Evolutionary conservation across 345 rosid species (phyloP).

Genomic region (Eucalyptus polyanthemos): DNA sequence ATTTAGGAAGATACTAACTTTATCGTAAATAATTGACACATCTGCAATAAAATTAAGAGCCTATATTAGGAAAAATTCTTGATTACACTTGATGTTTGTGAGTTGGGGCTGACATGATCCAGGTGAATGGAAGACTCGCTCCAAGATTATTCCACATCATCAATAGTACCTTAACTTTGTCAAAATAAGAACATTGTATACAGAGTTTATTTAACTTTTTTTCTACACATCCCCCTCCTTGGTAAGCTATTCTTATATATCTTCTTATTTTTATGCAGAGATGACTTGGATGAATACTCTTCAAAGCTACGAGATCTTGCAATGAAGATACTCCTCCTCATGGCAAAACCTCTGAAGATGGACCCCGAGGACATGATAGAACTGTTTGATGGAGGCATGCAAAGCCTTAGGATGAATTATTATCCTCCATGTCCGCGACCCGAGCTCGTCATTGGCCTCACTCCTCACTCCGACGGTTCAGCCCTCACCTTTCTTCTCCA

Average conservation of each 20-base stretch:
- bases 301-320: background rate
- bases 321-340: background rate
- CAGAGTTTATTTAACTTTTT: background rate
- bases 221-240: background rate
- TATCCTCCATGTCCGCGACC: conserved; percentile 6
- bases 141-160: background rate
- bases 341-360: background rate
- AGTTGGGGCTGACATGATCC: background rate
- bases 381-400: conserved; percentile 1
- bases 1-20: background rate
- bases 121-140: background rate
- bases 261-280: background rate
- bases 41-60: background rate
- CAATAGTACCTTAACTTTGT: background rate
- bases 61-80: background rate
- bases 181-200: background rate
- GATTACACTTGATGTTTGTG: background rate
- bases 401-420: background rate
- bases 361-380: background rate
- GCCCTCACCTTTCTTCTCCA: conserved; percentile 1
- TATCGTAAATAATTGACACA: background rate
- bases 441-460: background rate
- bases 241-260: background rate
- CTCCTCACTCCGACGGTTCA: background rate
- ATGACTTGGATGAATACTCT: background rate